Conservation (phyloP, 257 asterid genomes). For the Pogostemon cablin region DNA sequence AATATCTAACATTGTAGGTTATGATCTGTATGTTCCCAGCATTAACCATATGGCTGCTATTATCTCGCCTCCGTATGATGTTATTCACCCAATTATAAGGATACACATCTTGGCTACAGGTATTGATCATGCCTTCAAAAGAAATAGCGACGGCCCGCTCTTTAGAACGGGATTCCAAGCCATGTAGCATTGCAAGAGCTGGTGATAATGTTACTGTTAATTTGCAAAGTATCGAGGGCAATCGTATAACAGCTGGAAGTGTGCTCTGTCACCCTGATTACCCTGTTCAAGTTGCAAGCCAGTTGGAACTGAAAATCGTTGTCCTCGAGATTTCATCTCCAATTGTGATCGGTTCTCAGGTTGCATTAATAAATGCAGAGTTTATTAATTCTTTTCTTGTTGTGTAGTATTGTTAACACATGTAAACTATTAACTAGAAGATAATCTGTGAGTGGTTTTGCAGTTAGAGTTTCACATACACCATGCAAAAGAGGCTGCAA, state of each 20-base stretch:
- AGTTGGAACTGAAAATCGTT: constrained; percentile 78
- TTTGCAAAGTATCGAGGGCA: constrained; percentile 77
- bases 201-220: constrained; percentile 84
- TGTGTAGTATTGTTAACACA: not conserved
- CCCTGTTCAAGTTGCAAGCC: constrained; percentile 75
- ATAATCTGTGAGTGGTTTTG: constrained; percentile 17
- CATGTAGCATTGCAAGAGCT: constrained; percentile 74
- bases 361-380: constrained; percentile 25
- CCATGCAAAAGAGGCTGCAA: constrained; percentile 84
- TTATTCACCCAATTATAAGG: not conserved
- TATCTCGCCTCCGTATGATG: not conserved
- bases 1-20: not conserved
- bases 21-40: not conserved
- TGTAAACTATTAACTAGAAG: not conserved
- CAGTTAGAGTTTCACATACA: constrained; percentile 93
- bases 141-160: constrained; percentile 67
- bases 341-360: constrained; percentile 90
- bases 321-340: constrained; percentile 71
- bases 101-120: constrained; percentile 43
- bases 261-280: constrained; percentile 93
- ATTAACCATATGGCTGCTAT: not conserved
- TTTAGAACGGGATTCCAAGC: constrained; percentile 67
- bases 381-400: not conserved
- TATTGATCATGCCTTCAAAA: constrained; percentile 82
- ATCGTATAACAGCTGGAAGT: constrained; percentile 69